These are phyloP conservation scores for Artemisia tridentata DNA, from an alignment of 129 eudicot species.

Conservation along the genomic window DNA sequence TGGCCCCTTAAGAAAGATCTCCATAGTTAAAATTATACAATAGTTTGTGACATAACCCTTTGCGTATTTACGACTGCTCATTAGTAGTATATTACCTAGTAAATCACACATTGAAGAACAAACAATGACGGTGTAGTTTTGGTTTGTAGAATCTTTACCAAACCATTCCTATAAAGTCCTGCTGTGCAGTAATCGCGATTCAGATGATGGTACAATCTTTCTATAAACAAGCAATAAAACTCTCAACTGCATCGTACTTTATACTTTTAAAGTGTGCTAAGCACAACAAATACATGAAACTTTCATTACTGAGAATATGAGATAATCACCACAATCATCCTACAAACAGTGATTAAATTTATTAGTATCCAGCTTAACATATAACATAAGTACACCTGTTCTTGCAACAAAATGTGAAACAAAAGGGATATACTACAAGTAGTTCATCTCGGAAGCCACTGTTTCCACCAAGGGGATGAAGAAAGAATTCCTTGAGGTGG, in stretches of 20 bases:
- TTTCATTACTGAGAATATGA: neutral
- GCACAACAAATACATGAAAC: neutral
- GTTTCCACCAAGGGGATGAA: slow-evolving; percentile 64
- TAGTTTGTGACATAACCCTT: too few relatives aligned
- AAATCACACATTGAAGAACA: too few relatives aligned
- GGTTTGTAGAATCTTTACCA: too few relatives aligned
- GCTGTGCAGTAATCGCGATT: too few relatives aligned
- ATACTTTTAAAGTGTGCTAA: neutral
- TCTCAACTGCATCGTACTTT: neutral
- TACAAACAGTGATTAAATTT: neutral
- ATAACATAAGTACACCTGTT: neutral
- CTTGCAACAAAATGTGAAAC: neutral
- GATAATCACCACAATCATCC: neutral
- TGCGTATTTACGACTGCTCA: too few relatives aligned
- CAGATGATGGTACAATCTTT: too few relatives aligned
- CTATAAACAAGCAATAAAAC: neutral
- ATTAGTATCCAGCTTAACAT: neutral
- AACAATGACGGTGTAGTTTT: too few relatives aligned
- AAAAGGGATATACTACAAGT: neutral
- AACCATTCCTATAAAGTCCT: too few relatives aligned
- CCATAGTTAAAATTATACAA: too few relatives aligned
- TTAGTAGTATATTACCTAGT: too few relatives aligned
- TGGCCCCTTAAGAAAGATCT: too few relatives aligned
- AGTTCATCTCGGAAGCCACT: slow-evolving; percentile 37
- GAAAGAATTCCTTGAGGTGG: slow-evolving; percentile 50